phyloP scores from a whole-genome alignment of 1,139 yeast species.

The Suhomyces chickasaworum region DNA sequence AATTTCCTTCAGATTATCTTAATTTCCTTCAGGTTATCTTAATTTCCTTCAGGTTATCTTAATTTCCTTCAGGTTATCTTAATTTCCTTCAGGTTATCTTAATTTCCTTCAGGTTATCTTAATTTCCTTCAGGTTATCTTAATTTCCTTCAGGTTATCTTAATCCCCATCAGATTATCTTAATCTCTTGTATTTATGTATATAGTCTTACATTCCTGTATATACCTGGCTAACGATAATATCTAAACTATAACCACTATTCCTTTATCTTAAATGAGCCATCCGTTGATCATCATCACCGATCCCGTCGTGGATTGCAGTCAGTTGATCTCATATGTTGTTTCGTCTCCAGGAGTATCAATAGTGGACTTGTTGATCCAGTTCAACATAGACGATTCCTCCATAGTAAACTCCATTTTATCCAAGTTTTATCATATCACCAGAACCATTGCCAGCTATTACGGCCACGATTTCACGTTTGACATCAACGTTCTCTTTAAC shows the following conservation, averaged over 20 bases:
- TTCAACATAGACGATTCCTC: slow-evolving; percentile 21
- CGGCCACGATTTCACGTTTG: slow-evolving; percentile 31
- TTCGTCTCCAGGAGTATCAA: slow-evolving; percentile 8
- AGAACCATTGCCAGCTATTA: slow-evolving; percentile 24
- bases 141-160: too few species aligned
- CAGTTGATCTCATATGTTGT: slow-evolving; percentile 24
- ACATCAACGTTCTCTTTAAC: slow-evolving; percentile 38
- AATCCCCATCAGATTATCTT: background rate
- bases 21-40: too few species aligned
- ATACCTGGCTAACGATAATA: slow-evolving; percentile 2
- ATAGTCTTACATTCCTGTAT: slow-evolving; percentile 3
- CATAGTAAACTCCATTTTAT: slow-evolving; percentile 30
- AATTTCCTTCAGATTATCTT: too few species aligned
- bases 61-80: too few species aligned
- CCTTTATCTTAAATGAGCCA: slow-evolving; percentile 15
- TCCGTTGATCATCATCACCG: slow-evolving; percentile 28
- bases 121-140: too few species aligned
- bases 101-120: too few species aligned
- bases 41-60: too few species aligned
- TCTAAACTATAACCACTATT: too few species aligned
- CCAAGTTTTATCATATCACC: slow-evolving; percentile 28
- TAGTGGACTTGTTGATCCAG: slow-evolving; percentile 31
- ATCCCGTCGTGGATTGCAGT: slow-evolving; percentile 26
- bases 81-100: too few species aligned
- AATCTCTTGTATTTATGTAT: background rate